Conservation (phyloP, 2,329 filamentous ascomycete species). For the Pseudogymnoascus sp. region DNA sequence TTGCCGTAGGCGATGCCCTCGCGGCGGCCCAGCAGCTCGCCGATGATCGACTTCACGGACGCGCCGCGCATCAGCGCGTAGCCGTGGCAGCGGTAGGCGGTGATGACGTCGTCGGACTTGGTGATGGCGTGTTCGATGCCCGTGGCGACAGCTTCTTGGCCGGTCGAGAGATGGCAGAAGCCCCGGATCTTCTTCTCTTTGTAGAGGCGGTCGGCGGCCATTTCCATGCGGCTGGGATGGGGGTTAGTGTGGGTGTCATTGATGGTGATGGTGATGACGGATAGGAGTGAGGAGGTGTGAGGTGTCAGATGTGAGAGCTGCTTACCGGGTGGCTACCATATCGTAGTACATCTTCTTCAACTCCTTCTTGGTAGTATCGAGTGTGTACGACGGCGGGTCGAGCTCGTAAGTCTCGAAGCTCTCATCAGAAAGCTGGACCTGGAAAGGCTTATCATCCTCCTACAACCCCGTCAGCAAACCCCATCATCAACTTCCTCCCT, state of each 20-base stretch:
- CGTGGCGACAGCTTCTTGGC: conserved; percentile 93
- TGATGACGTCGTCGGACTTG: conserved; percentile 89
- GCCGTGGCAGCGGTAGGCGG: conserved; percentile 97
- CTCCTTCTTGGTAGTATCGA: conserved; percentile 94
- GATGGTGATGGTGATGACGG: background rate
- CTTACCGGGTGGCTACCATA: conserved; percentile 90
- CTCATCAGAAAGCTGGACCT: conserved; percentile 89
- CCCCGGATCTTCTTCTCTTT: conserved; percentile 99
- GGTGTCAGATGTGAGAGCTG: too few species aligned
- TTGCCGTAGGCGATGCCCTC: conserved; percentile 98
- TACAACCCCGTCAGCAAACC: conserved; percentile 30
- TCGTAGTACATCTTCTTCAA: conserved; percentile 98
- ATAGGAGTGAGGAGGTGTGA: background rate
- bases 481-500: background rate
- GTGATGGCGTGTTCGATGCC: conserved; percentile 95
- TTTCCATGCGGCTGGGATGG: conserved; percentile 82
- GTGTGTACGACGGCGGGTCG: conserved; percentile 86
- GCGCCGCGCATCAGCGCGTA: conserved; percentile 95
- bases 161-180: conserved; percentile 98
- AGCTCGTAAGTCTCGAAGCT: conserved; percentile 99
- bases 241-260: background rate
- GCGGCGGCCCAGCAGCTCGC: conserved; percentile 87
- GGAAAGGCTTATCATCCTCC: conserved; percentile 92
- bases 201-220: conserved; percentile 97
- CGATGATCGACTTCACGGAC: conserved; percentile 84